A percentile compares a stretch with the other conserved stretches of the same genome.
phyloP scores from a whole-genome alignment of 805 yeast species.

The Kluyveromyces aestuarii region DNA sequence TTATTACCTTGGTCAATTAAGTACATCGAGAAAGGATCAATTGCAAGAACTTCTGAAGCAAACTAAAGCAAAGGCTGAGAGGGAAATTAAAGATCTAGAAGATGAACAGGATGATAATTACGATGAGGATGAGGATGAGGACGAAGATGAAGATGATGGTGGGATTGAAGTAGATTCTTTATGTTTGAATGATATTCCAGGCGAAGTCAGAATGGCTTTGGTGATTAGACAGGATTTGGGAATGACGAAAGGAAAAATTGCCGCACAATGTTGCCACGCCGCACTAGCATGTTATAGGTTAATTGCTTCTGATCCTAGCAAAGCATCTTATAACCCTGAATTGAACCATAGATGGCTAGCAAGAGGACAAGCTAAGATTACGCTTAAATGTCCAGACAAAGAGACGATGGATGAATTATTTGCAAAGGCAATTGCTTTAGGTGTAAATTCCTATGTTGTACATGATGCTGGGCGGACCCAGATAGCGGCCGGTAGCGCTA shows the following conservation, averaged over 20 bases:
- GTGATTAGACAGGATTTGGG: conserved; percentile 80
- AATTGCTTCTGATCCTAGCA: conserved; percentile 42
- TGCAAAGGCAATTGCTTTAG: conserved; percentile 72
- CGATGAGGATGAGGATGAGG: conserved; percentile 30
- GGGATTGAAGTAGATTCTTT: conserved; percentile 52
- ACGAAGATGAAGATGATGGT: conserved; percentile 41
- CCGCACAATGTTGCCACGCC: conserved; percentile 99
- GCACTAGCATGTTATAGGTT: conserved; percentile 79
- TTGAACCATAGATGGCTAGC: conserved; percentile 68
- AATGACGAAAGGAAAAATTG: conserved; percentile 92
- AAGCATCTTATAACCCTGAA: conserved; percentile 47
- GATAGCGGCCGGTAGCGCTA: conserved; percentile 90
- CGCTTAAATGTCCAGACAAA: conserved; percentile 61
- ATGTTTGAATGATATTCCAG: conserved; percentile 56
- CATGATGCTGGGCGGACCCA: conserved; percentile 98
- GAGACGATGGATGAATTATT: conserved; percentile 67
- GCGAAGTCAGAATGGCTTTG: conserved; percentile 79
- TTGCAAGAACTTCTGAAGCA: conserved; percentile 10
- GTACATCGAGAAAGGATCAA: conserved; percentile 11
- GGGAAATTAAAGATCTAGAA: conserved; percentile 3
- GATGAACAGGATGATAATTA: conserved; percentile 20
- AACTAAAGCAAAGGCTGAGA: conserved; percentile 11
- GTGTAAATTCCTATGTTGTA: conserved; percentile 70
- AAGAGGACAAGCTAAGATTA: conserved; percentile 89
- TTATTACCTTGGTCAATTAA: conserved; percentile 19